Base-by-base conservation (phyloP, 75 land plant genomes). In the Cunninghamia lanceolata region DNA sequence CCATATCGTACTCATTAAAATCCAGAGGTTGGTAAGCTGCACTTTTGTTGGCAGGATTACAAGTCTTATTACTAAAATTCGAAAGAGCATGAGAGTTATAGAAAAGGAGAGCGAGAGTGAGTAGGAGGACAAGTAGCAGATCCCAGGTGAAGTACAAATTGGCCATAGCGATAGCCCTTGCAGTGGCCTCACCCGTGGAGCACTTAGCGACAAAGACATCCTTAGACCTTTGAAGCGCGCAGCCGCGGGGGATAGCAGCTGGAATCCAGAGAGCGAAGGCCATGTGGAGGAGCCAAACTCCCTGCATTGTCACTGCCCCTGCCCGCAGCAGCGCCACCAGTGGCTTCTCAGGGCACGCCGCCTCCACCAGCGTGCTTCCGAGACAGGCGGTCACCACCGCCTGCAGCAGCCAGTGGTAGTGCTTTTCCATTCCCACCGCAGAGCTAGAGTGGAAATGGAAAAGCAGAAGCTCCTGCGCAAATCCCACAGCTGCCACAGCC, bases 381-480 rank as follows among this genome's bases (percentile, higher is more conserved):
- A 95, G 38, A 39, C 93, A 87, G 56, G 87, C 87, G 3, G 73
- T 82, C 19, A 92, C 90, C 47, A 90, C 88, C 30, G 93, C 46
- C 85, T 95, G 95, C 36, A 96, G 87, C 13, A 96, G 93, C 97
- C 94, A 90, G 34, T 96, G 97, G 90, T 96, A 96, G 85, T 94
- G 96, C 7, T 93, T 91, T 80, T 94, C 95, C 14, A 93, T 80
- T 7, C 96, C 93, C 36, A 88, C 87, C 68, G 92, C 95, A 52
- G 94, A 94, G 42, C 93, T 84, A 0, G 98, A 96, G 88, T 96
- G 98, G 88, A 93, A 93, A 85, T 92, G 94, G 78, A 95, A 91
- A 2, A 96, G 84, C 80, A 96, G 90, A 19, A 91, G 90, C 85
- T 94, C 96, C 82, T 94, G 88, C 4, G 85, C 85, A 32, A 96